phyloP scores from a whole-genome alignment of 2,329 filamentous ascomycete genomes.

The Aspergillus sp. region DNA sequence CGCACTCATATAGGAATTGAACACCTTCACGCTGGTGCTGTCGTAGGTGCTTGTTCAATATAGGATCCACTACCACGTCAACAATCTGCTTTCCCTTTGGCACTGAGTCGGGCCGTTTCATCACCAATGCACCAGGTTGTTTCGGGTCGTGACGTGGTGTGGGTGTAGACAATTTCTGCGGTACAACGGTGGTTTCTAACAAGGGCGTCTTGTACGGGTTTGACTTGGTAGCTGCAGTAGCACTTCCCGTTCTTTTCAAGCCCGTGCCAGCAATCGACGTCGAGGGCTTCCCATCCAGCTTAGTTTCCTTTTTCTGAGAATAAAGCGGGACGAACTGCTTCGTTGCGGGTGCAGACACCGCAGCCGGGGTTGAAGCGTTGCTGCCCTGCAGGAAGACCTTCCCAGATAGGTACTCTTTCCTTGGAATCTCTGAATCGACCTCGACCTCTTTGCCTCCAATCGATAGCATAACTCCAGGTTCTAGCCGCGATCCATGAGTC shows the following conservation, averaged over 20 bases:
- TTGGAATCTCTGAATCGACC: slow-evolving; percentile 54
- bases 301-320: too few species aligned
- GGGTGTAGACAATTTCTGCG: slow-evolving; percentile 42
- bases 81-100: slow-evolving; percentile 58
- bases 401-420: slow-evolving; percentile 47
- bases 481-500: slow-evolving; percentile 48
- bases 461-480: slow-evolving; percentile 53
- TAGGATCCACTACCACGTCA: slow-evolving; percentile 64
- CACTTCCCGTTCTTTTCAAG: slow-evolving; percentile 29
- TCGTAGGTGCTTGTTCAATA: slow-evolving; percentile 54
- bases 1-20: slow-evolving; percentile 64
- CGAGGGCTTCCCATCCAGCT: slow-evolving; percentile 3
- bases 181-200: slow-evolving; percentile 44
- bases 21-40: slow-evolving; percentile 63
- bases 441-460: slow-evolving; percentile 62
- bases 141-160: slow-evolving; percentile 58
- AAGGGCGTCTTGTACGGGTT: slow-evolving; percentile 56
- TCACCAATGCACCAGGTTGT: slow-evolving; percentile 54
- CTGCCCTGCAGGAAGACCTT: slow-evolving; percentile 17
- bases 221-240: slow-evolving; percentile 27
- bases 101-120: slow-evolving; percentile 51
- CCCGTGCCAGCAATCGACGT: slow-evolving; percentile 22
- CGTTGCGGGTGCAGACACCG: slow-evolving; percentile 7
- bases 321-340: slow-evolving; percentile 14
- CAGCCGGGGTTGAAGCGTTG: slow-evolving; percentile 13